Conservation (phyloP, 2,329 filamentous ascomycete species). For the Periglandula ipomoeae region DNA sequence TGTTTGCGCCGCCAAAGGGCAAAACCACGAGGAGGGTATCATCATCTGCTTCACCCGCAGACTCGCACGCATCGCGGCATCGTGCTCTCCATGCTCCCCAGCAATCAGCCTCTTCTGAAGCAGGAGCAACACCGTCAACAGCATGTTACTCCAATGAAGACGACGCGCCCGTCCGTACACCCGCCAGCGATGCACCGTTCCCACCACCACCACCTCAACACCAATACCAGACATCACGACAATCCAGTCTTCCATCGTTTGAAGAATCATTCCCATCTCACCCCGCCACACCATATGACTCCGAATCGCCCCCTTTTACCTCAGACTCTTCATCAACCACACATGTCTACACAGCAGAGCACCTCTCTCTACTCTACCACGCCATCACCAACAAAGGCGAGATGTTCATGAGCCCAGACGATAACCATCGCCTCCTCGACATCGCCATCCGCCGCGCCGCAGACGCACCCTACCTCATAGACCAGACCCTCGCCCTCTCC, state of each 20-base stretch:
- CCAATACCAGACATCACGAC: not conserved
- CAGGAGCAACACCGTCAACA: not conserved
- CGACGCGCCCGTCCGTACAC: not conserved
- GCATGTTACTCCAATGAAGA: not conserved
- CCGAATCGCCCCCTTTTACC: not conserved
- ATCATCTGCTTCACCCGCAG: not conserved
- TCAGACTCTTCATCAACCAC: not conserved
- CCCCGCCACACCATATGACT: not conserved
- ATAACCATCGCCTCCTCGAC: slow-evolving; percentile 17
- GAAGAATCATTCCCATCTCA: slow-evolving; percentile 6
- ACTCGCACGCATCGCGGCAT: not conserved
- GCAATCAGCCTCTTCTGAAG: not conserved
- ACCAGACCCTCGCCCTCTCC: slow-evolving; percentile 35
- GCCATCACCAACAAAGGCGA: slow-evolving; percentile 18
- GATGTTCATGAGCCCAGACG: slow-evolving; percentile 13
- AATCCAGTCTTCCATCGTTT: not conserved
- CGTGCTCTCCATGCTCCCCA: not conserved
- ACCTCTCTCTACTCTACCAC: slow-evolving; percentile 32
- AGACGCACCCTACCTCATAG: slow-evolving; percentile 34
- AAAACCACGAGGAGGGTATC: not conserved
- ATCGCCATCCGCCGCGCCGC: slow-evolving; percentile 24
- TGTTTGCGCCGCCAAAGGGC: slow-evolving; percentile 18
- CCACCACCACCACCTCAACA: not conserved
- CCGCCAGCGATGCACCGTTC: not conserved
- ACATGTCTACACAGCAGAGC: slow-evolving; percentile 24